A percentile compares a stretch with the other conserved stretches of the same genome.
Evolutionary conservation across 2,329 filamentous ascomycete species (phyloP).

Genomic region (Phyllosticta citrichinensis): DNA sequence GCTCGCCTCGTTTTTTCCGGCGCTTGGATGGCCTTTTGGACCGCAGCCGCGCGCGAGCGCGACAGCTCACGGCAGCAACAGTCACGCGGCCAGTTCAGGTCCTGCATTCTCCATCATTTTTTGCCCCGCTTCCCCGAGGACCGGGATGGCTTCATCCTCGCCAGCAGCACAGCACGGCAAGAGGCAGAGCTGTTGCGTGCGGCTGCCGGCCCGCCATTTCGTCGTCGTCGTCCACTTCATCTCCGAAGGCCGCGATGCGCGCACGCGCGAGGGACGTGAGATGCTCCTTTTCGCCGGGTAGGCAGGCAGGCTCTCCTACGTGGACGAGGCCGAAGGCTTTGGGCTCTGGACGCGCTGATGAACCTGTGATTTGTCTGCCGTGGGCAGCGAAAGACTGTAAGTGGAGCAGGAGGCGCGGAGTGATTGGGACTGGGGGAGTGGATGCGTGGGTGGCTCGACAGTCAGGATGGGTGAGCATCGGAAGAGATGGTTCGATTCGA

Average conservation of each 20-base stretch:
- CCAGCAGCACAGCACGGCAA: not conserved
- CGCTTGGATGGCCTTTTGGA: not conserved
- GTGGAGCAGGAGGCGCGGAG: too few species aligned
- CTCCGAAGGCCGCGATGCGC: not conserved
- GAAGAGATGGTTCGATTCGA: too few species aligned
- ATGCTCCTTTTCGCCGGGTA: not conserved
- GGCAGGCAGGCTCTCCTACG: too few species aligned
- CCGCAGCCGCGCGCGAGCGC: not conserved
- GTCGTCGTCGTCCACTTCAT: not conserved
- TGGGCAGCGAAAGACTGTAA: too few species aligned
- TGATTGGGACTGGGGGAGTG: too few species aligned
- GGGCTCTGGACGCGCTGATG: too few species aligned
- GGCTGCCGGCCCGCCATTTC: not conserved
- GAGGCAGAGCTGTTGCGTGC: not conserved
- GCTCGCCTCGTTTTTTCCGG: not conserved
- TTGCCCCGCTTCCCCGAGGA: not conserved
- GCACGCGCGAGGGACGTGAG: not conserved
- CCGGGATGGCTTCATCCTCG: not conserved
- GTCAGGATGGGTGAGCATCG: too few species aligned
- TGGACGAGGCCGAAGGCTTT: too few species aligned
- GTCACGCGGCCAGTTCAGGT: not conserved
- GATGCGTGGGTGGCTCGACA: too few species aligned
- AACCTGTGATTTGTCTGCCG: too few species aligned
- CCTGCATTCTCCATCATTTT: not conserved
- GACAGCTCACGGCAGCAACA: not conserved